phyloP scores from a whole-genome alignment of 495 filamentous ascomycete genomes.

The Tuber brumale region DNA sequence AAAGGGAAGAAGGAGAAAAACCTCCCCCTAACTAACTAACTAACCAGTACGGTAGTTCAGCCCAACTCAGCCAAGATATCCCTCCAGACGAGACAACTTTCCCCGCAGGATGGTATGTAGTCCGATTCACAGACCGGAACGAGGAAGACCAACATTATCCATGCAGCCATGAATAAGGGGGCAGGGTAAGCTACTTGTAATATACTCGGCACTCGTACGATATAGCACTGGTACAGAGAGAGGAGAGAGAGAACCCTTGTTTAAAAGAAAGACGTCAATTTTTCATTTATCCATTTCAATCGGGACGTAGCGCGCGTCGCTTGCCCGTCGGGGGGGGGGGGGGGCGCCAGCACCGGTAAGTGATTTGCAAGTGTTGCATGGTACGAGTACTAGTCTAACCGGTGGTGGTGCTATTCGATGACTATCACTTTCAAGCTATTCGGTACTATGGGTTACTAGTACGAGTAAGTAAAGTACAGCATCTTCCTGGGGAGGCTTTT shows the following conservation, averaged over 20 bases:
- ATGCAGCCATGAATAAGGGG: too few relatives aligned
- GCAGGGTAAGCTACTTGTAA: too few relatives aligned
- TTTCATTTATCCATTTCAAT: not conserved
- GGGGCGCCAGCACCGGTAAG: too few relatives aligned
- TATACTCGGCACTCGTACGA: too few relatives aligned
- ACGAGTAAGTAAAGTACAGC: too few relatives aligned
- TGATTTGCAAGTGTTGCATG: not conserved
- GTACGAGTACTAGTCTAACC: not conserved
- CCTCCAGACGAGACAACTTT: not conserved
- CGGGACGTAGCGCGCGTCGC: not conserved
- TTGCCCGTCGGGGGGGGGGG: too few relatives aligned
- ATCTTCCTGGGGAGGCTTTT: not conserved
- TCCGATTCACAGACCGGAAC: not conserved
- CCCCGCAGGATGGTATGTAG: not conserved
- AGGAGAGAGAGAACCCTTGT: too few relatives aligned
- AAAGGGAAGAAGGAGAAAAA: not conserved
- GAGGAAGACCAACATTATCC: not conserved
- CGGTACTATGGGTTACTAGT: too few relatives aligned
- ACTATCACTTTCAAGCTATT: too few relatives aligned
- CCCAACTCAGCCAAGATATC: not conserved
- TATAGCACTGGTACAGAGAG: too few relatives aligned
- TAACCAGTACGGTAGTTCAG: not conserved
- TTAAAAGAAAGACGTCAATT: not conserved
- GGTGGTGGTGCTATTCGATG: not conserved
- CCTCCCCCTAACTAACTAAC: not conserved